These are phyloP conservation scores for Aspergillus phoenicis DNA, from an alignment of 2,329 filamentous ascomycete genomes.

Conservation along the genomic window DNA sequence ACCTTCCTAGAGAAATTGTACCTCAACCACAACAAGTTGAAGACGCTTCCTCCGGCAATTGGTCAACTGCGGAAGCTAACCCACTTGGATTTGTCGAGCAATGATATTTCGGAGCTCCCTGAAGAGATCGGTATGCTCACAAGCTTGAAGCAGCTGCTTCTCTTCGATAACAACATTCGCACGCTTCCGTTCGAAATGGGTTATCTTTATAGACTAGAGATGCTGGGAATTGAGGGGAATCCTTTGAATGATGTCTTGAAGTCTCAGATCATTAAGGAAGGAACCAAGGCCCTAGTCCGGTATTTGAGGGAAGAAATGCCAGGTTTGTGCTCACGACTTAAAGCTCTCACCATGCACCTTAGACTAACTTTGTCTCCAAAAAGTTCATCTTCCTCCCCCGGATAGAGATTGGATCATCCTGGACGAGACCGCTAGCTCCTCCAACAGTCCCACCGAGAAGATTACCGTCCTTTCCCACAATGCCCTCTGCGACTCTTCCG, in stretches of 20 bases:
- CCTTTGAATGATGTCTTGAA: constrained; percentile 76
- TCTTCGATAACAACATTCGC: constrained; percentile 88
- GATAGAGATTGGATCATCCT: constrained; percentile 79
- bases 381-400: constrained; percentile 75
- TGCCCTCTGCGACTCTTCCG: constrained; percentile 91
- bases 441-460: constrained; percentile 61
- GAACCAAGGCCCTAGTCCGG: constrained; percentile 81
- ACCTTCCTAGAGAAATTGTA: constrained; percentile 89
- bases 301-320: constrained; percentile 81
- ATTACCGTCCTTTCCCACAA: constrained; percentile 93
- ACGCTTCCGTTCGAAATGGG: constrained; percentile 84
- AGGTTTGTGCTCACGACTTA: constrained; percentile 61
- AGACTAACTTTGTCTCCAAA: constrained; percentile 18
- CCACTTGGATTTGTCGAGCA: constrained; percentile 85
- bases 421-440: constrained; percentile 51
- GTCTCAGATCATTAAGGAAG: constrained; percentile 80
- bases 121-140: constrained; percentile 96
- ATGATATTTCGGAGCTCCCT: constrained; percentile 79
- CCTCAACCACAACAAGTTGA: constrained; percentile 89
- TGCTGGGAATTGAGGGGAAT: constrained; percentile 90
- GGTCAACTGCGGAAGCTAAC: constrained; percentile 79
- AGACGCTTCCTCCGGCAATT: constrained; percentile 75
- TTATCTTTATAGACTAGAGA: constrained; percentile 82
- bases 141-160: constrained; percentile 77
- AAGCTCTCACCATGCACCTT: constrained; percentile 12